phyloP scores from a whole-genome alignment of 345 rosid genomes.

The Syzygium aromaticum region DNA sequence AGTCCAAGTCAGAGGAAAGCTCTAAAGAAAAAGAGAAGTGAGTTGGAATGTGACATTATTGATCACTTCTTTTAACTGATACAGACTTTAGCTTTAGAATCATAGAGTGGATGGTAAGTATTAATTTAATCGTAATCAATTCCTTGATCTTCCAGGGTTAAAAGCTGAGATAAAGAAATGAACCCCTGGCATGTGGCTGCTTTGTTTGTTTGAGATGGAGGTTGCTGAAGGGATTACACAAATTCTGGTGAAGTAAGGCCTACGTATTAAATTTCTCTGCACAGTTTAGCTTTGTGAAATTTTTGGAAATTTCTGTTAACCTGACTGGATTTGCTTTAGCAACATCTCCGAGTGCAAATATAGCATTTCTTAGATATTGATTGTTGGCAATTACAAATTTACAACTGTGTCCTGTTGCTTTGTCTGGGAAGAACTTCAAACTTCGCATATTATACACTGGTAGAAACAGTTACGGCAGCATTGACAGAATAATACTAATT shows the following conservation, averaged over 20 bases:
- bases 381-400: neutral
- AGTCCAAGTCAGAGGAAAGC: slow-evolving; percentile 33
- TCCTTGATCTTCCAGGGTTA: slow-evolving; percentile 15
- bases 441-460: neutral
- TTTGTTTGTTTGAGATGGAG: slow-evolving; percentile 1
- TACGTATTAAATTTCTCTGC: neutral
- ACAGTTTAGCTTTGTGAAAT: neutral
- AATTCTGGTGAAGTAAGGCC: neutral
- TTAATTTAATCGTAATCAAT: neutral
- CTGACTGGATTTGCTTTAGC: neutral
- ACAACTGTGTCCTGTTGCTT: neutral
- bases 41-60: slow-evolving; percentile 11
- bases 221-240: neutral
- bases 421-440: neutral
- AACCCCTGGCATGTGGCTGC: neutral
- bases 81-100: neutral
- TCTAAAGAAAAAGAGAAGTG: slow-evolving; percentile 57
- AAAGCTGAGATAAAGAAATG: slow-evolving; percentile 16
- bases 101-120: neutral
- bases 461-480: neutral
- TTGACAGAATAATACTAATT: neutral
- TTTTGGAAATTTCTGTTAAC: neutral
- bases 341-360: neutral
- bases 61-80: neutral
- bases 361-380: neutral